Evolutionary conservation across 306 rosid genomes (phyloP).

Genomic region (Pterocarpus santalinus): DNA sequence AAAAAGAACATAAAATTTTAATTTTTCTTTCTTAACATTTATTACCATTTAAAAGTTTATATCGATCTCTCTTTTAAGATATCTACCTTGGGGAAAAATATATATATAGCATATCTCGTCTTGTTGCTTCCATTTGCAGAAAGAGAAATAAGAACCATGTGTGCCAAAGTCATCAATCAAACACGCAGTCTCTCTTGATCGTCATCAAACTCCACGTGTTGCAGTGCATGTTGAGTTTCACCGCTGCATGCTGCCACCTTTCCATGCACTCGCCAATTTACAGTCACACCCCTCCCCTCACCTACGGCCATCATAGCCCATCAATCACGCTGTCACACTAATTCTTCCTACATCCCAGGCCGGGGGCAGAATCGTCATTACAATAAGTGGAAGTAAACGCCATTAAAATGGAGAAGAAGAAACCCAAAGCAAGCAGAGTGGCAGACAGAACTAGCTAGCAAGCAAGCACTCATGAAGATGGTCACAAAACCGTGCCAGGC

Average conservation of each 20-base stretch:
- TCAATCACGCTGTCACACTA: background rate
- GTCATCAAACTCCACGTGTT: conserved; percentile 41
- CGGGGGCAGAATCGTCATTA: conserved; percentile 37
- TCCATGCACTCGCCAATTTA: background rate
- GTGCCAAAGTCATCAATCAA: background rate
- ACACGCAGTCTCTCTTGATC: background rate
- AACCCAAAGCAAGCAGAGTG: background rate
- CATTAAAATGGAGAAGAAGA: conserved; percentile 8
- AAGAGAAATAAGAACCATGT: background rate
- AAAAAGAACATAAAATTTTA: no score
- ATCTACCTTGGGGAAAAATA: no score
- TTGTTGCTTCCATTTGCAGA: no score
- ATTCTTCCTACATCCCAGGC: background rate
- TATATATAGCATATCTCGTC: no score
- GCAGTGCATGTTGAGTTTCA: conserved; percentile 48
- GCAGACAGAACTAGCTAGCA: background rate
- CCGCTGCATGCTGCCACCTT: conserved; percentile 50
- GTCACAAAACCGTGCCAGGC: conserved; percentile 6
- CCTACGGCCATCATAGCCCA: background rate
- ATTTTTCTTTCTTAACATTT: no score
- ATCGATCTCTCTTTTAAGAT: no score
- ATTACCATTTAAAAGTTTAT: no score
- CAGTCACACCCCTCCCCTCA: conserved; percentile 16
- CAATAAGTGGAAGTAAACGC: background rate
- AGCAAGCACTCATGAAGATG: background rate